Percentiles rank a stretch among this genome's conserved stretches.
phyloP scores from a whole-genome alignment of 2,329 filamentous ascomycete genomes.

The Aspergillus vadensis region DNA sequence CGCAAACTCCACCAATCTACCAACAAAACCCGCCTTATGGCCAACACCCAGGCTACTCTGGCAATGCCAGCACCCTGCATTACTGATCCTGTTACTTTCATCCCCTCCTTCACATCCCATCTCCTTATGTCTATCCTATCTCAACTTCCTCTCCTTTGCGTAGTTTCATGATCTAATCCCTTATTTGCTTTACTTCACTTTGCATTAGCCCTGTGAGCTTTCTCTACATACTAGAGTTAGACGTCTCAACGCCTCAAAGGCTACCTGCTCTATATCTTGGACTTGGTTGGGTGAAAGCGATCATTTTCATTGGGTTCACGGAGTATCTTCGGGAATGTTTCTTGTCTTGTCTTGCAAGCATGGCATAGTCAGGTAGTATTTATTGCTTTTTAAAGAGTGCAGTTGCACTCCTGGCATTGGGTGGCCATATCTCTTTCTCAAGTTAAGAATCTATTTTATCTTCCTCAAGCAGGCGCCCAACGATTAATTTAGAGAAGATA shows the following conservation, averaged over 20 bases:
- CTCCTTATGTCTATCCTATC: not conserved
- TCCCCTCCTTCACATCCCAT: not conserved
- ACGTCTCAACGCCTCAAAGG: not conserved
- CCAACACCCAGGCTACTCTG: conserved; percentile 30
- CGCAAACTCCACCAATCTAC: conserved; percentile 28
- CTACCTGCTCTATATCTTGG: not conserved
- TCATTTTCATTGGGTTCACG: not conserved
- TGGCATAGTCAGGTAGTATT: not conserved
- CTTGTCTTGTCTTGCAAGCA: not conserved
- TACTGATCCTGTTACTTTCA: conserved; percentile 16
- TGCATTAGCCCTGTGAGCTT: conserved; percentile 5
- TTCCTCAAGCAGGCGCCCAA: not conserved
- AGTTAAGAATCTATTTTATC: too few species aligned
- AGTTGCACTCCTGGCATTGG: not conserved
- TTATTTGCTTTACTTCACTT: conserved; percentile 6
- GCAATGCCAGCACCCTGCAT: conserved; percentile 27
- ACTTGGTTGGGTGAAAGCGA: not conserved
- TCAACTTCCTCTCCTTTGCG: not conserved
- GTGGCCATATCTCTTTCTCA: not conserved
- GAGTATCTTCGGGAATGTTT: not conserved
- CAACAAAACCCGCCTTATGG: conserved; percentile 30
- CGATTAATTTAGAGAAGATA: not conserved
- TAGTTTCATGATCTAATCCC: conserved; percentile 11
- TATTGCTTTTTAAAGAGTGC: not conserved
- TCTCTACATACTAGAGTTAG: conserved; percentile 16